Percentiles rank a stretch among this genome's conserved stretches.
Evolutionary conservation across 2,329 filamentous ascomycete species (phyloP).

Genomic region (Fusarium napiforme): DNA sequence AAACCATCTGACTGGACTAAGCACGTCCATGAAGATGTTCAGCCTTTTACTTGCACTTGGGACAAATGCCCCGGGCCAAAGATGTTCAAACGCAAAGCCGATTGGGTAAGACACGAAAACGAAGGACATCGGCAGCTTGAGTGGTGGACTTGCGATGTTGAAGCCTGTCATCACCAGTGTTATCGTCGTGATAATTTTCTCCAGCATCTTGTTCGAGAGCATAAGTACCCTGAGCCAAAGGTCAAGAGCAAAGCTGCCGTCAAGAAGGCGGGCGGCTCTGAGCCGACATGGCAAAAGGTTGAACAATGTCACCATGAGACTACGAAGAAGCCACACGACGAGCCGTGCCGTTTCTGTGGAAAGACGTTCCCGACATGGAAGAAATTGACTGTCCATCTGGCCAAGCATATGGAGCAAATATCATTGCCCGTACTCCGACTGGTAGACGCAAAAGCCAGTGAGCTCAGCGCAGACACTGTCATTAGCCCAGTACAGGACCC

Average conservation of each 20-base stretch:
- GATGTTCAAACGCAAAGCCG: slow-evolving; percentile 93
- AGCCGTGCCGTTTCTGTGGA: slow-evolving; percentile 88
- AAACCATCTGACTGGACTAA: slow-evolving; percentile 98
- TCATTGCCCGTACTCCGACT: slow-evolving; percentile 80
- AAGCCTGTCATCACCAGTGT: slow-evolving; percentile 84
- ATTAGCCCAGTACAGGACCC: slow-evolving; percentile 74
- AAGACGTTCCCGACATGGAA: slow-evolving; percentile 87
- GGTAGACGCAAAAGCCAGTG: slow-evolving; percentile 59
- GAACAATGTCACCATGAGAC: slow-evolving; percentile 82
- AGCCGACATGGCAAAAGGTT: slow-evolving; percentile 80
- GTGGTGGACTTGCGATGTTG: slow-evolving; percentile 87
- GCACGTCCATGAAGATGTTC: slow-evolving; percentile 92
- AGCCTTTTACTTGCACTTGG: slow-evolving; percentile 94
- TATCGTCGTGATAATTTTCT: slow-evolving; percentile 93
- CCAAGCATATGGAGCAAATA: slow-evolving; percentile 94
- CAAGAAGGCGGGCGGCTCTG: slow-evolving; percentile 66
- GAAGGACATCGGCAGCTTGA: slow-evolving; percentile 90
- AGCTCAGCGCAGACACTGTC: slow-evolving; percentile 69
- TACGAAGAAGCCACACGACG: slow-evolving; percentile 71
- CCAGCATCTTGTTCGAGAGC: slow-evolving; percentile 90
- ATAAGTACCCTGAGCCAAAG: slow-evolving; percentile 86
- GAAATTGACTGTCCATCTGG: slow-evolving; percentile 91
- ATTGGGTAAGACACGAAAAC: slow-evolving; percentile 95
- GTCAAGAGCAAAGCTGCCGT: slow-evolving; percentile 77
- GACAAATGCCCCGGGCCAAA: slow-evolving; percentile 84